Evolutionary conservation across 805 yeast genomes (phyloP).

Genomic region (Wilhelminamyces savonicus): DNA sequence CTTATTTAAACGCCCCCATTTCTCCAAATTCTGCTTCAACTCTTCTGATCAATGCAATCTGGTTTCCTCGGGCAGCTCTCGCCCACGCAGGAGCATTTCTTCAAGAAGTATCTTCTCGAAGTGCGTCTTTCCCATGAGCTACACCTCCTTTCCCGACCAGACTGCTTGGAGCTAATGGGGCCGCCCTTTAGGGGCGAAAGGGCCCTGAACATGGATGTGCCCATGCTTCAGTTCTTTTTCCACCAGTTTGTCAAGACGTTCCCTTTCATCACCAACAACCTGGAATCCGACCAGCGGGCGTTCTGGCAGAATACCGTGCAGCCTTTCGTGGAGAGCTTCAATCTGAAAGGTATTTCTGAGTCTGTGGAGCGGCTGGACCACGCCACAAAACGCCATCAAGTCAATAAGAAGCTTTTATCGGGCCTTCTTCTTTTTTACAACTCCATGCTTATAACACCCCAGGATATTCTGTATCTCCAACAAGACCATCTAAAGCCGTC

Average conservation of each 20-base stretch:
- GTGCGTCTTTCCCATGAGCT: constrained; percentile 60
- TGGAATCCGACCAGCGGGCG: constrained; percentile 37
- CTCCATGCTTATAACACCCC: constrained; percentile 60
- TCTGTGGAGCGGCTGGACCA: constrained; percentile 70
- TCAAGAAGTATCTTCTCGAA: constrained; percentile 74
- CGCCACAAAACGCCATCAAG: constrained; percentile 55
- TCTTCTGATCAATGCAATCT: too few species aligned
- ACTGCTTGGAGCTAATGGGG: constrained; percentile 67
- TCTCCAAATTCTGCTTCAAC: too few species aligned
- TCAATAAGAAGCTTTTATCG: constrained; percentile 55
- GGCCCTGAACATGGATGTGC: constrained; percentile 39
- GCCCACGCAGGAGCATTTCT: constrained; percentile 76
- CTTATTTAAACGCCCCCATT: too few species aligned
- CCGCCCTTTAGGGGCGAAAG: constrained; percentile 52
- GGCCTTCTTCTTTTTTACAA: constrained; percentile 64
- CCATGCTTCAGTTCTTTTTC: constrained; percentile 65
- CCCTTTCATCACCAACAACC: constrained; percentile 59
- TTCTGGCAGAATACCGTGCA: constrained; percentile 83
- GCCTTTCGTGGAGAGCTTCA: constrained; percentile 74
- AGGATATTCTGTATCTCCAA: constrained; percentile 45
- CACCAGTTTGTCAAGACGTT: constrained; percentile 56
- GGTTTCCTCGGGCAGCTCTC: constrained; percentile 22
- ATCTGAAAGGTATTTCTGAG: constrained; percentile 62
- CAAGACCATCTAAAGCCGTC: constrained; percentile 28
- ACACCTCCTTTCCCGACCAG: constrained; percentile 47